Evolutionary conservation across 306 rosid genomes (phyloP), one percentile per base, ranked within the genome.

Genomic region (Acacia acuminata): DNA sequence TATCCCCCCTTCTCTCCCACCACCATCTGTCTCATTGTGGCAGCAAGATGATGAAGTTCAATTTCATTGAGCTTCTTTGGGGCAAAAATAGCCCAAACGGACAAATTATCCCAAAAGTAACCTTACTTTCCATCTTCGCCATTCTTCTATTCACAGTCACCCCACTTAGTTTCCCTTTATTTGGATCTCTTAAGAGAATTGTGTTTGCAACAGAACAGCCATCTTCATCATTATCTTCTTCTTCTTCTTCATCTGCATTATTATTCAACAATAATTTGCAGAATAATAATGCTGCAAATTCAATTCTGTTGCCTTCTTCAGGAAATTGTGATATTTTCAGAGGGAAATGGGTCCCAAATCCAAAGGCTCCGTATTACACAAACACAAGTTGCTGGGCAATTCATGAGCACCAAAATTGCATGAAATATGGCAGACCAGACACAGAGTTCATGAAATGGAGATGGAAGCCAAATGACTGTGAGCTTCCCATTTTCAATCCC

Each of bases 381-480:
- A 95, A 94, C 87, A 83, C 63, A 0, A 91, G 91, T 2, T 95
- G 98, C 25, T 91, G 94, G 95, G 97, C 97, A n/a, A 89, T 95
- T 60, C 97, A 91, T 76, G 95, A 95, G 71, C 94, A 93, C 44
- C 98, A 95, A 24, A 95, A 95, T 25, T 95, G 98, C 82, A 90
- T 91, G 86, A 93, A 93, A 50, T 91, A 93, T 79, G 98, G 98
- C 0, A 88, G 98, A 27, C 98, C 94, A 0, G 97, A 95, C 56
- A 50, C 90, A 0, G 98, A 94, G 25, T 95, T 72, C 84, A 85
- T 90, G 93, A 94, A 93, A 13, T 95, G 98, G 98, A 87, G 83
- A 58, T 95, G 98, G 98, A 90, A 88, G 76, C 98, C 98, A 25
- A 87, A 87, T 81, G 97, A 79, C 0, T 95, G 98, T 79, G 93